A percentile compares a stretch with the other conserved stretches of the same genome.
Conservation (phyloP, 2,329 filamentous ascomycete species). For the Ustilaginoidea virens region DNA sequence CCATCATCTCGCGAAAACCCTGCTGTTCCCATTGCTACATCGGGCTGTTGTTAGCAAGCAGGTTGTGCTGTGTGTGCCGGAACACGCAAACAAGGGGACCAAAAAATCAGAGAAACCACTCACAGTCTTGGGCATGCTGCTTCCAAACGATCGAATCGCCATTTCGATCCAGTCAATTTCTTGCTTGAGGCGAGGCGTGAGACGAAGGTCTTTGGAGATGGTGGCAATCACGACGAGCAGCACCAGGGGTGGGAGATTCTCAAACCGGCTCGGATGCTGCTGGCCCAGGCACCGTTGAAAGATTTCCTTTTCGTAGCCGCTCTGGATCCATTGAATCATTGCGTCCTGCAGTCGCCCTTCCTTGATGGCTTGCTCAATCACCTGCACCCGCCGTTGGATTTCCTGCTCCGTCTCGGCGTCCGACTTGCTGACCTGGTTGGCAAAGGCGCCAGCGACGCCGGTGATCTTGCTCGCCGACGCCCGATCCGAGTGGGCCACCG, state of each 20-base stretch:
- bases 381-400: conserved; percentile 35
- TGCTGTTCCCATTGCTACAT: conserved; percentile 23
- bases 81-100: neutral
- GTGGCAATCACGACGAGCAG: conserved; percentile 50
- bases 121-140: conserved; percentile 33
- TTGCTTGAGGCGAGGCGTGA: conserved; percentile 34
- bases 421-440: conserved; percentile 18
- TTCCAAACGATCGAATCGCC: conserved; percentile 37
- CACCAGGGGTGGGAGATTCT: conserved; percentile 43
- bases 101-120: conserved; percentile 16
- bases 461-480: conserved; percentile 19
- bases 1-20: conserved; percentile 19
- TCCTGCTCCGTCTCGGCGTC: conserved; percentile 27
- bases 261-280: conserved; percentile 27
- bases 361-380: conserved; percentile 47
- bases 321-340: conserved; percentile 52
- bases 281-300: conserved; percentile 32
- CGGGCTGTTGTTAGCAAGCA: conserved; percentile 8
- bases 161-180: conserved; percentile 46
- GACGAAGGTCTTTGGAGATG: conserved; percentile 41
- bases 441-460: conserved; percentile 19
- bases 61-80: too few species aligned
- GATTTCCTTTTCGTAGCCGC: conserved; percentile 44
- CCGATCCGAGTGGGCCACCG: conserved; percentile 5
- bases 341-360: conserved; percentile 46